Conservation (phyloP, 768 basidiomycete species). For the Hygrophoropsis aurantiaca region DNA sequence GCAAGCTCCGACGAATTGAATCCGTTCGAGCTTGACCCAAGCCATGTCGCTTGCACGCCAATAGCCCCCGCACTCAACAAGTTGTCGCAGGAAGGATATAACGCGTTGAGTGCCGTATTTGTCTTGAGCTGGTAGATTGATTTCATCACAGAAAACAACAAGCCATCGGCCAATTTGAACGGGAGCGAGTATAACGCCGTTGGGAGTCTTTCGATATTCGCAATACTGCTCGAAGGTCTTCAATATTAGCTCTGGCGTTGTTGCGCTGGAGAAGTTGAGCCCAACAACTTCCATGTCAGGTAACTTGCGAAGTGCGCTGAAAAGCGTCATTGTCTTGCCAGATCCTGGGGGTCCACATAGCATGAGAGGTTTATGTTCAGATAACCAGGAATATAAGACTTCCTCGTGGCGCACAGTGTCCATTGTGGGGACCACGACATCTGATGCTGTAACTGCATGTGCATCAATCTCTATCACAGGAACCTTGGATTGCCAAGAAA, state of each 20-base stretch:
- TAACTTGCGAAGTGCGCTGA: slow-evolving; percentile 94
- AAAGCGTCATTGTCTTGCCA: slow-evolving; percentile 99
- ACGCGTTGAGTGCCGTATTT: slow-evolving; percentile 99
- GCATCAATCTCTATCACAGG: slow-evolving; percentile 97
- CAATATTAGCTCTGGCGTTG: slow-evolving; percentile 94
- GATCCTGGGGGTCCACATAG: slow-evolving; percentile 99
- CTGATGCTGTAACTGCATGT: slow-evolving; percentile 92
- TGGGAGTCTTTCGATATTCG: slow-evolving; percentile 97
- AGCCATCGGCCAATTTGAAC: slow-evolving; percentile 96
- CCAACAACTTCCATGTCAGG: slow-evolving; percentile 99
- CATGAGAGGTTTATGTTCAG: slow-evolving; percentile 97
- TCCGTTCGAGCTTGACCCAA: slow-evolving; percentile 98
- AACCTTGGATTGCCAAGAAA: slow-evolving; percentile 87
- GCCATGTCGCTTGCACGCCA: slow-evolving; percentile 94
- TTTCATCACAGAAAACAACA: slow-evolving; percentile 99
- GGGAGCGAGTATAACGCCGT: slow-evolving; percentile 94
- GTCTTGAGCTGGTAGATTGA: slow-evolving; percentile 95
- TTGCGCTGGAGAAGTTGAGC: slow-evolving; percentile 98
- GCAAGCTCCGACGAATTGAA: slow-evolving; percentile 99
- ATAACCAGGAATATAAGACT: slow-evolving; percentile 97
- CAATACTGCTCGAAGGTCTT: slow-evolving; percentile 99
- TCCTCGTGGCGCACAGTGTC: slow-evolving; percentile 99
- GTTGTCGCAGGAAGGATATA: slow-evolving; percentile 96
- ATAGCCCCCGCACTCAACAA: slow-evolving; percentile 93
- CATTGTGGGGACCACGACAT: slow-evolving; percentile 97